phyloP scores from a whole-genome alignment of 1,284 basidiomycete genomes.

The Pseudozyma flocculosa region DNA sequence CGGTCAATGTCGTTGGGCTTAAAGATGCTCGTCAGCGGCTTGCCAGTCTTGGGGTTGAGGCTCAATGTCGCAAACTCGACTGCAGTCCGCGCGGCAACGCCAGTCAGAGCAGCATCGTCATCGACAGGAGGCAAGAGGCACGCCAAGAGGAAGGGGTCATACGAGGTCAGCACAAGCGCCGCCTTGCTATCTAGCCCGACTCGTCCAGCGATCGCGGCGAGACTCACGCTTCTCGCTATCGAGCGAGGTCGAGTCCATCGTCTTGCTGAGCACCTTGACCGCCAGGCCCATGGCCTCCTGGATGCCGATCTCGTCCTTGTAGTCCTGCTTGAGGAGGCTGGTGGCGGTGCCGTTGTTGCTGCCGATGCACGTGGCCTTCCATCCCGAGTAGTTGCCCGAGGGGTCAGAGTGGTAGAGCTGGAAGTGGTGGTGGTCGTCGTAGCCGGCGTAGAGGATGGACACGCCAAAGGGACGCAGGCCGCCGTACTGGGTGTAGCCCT shows the following conservation, averaged over 20 bases:
- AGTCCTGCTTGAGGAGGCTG: slow-evolving; percentile 94
- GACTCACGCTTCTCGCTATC: slow-evolving; percentile 61
- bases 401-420: slow-evolving; percentile 98
- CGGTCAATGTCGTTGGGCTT: slow-evolving; percentile 84
- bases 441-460: slow-evolving; percentile 91
- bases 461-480: slow-evolving; percentile 98
- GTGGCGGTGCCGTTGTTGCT: slow-evolving; percentile 94
- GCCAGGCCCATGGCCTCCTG: slow-evolving; percentile 79
- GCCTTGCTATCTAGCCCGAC: too few species aligned
- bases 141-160: too few species aligned
- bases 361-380: slow-evolving; percentile 98
- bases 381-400: slow-evolving; percentile 96
- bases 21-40: slow-evolving; percentile 89
- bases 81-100: too few species aligned
- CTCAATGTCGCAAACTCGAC: slow-evolving; percentile 96
- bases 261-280: slow-evolving; percentile 95
- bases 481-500: slow-evolving; percentile 97
- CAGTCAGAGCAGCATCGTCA: too few species aligned
- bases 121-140: too few species aligned
- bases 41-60: slow-evolving; percentile 73
- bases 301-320: slow-evolving; percentile 81
- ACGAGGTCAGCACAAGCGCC: too few species aligned
- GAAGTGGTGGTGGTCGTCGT: slow-evolving; percentile 93
- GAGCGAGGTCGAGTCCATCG: slow-evolving; percentile 96
- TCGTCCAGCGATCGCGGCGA: too few species aligned